Conservation (phyloP, 2,329 filamentous ascomycete genomes). For the Trichoderma sp. region DNA sequence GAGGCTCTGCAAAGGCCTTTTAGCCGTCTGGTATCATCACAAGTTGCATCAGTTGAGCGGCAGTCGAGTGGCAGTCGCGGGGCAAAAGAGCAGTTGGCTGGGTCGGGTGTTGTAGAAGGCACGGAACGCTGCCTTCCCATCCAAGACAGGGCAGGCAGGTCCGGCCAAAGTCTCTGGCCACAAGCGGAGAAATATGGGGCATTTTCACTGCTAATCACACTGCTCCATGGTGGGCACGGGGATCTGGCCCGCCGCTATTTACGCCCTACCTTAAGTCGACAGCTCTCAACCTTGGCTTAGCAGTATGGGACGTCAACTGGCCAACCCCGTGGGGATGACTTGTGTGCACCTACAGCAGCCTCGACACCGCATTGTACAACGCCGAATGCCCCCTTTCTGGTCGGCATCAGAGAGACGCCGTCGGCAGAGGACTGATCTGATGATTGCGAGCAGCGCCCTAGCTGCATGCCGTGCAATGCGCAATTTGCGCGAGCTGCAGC, state of each 20-base stretch:
- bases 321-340: not conserved
- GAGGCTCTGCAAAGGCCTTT: not conserved
- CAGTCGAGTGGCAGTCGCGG: not conserved
- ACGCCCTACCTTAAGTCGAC: slow-evolving; percentile 1
- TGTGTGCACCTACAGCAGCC: not conserved
- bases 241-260: not conserved
- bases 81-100: not conserved
- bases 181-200: slow-evolving; percentile 18
- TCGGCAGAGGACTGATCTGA: not conserved
- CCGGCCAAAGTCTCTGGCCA: not conserved
- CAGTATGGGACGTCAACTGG: not conserved
- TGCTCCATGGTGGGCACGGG: not conserved
- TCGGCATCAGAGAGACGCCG: not conserved
- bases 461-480: not conserved
- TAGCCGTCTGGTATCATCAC: not conserved
- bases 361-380: not conserved
- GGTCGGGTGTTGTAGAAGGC: not conserved
- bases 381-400: not conserved
- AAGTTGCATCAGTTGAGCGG: not conserved
- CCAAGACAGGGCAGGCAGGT: not conserved
- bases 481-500: not conserved
- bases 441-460: not conserved
- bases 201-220: not conserved
- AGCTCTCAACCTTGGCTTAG: not conserved
- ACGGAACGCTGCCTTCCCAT: not conserved